A percentile compares a stretch with the other conserved stretches of the same genome.
Evolutionary conservation across 2,329 filamentous ascomycete genomes (phyloP).

Genomic region (Fusarium protoensiforme): DNA sequence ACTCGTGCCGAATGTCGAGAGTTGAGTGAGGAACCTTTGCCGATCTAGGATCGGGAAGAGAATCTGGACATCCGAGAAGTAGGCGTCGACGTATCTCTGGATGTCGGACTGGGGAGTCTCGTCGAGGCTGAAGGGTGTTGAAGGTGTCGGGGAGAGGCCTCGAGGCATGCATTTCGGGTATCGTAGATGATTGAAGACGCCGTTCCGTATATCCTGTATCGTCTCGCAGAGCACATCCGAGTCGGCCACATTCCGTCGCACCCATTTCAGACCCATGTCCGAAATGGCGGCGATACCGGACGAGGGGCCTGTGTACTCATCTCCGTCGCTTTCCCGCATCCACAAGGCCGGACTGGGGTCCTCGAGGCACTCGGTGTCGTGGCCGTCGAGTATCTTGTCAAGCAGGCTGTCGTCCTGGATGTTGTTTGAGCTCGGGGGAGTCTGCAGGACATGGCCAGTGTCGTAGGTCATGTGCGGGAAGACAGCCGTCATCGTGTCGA

Average conservation of each 20-base stretch:
- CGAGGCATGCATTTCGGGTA: not conserved
- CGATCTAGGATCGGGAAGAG: not conserved
- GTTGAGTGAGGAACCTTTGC: not conserved
- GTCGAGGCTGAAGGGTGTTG: no score
- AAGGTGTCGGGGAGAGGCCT: not conserved
- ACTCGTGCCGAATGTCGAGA: not conserved
- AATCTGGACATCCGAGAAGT: not conserved
- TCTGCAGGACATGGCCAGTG: no score
- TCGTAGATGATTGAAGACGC: not conserved
- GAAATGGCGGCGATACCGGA: conserved; percentile 6
- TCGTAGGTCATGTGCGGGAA: no score
- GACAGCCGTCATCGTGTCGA: no score
- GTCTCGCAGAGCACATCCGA: not conserved
- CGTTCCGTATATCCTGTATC: not conserved
- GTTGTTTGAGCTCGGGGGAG: no score
- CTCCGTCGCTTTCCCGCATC: not conserved
- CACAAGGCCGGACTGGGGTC: not conserved
- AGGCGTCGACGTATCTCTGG: not conserved
- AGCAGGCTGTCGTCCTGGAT: not conserved
- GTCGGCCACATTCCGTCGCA: not conserved
- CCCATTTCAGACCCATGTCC: conserved; percentile 4
- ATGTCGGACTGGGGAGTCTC: not conserved
- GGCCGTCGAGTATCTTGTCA: not conserved
- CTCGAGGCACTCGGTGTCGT: no score
- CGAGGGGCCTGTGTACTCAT: conserved; percentile 15